phyloP scores from a whole-genome alignment of 2,329 filamentous ascomycete species.

The Aureobasidium subglaciale region DNA sequence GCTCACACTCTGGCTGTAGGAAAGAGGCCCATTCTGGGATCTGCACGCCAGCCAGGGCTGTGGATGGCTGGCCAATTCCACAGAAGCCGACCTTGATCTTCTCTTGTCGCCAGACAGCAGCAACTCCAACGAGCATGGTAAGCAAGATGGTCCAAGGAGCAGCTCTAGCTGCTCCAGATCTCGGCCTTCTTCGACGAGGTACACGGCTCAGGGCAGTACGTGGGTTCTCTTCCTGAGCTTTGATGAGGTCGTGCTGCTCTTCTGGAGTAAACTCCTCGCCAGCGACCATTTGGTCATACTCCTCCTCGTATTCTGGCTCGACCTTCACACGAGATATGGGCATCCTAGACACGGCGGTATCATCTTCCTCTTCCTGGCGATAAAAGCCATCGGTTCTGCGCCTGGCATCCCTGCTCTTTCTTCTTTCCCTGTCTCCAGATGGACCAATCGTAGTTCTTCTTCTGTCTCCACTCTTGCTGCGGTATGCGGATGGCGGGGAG shows the following conservation, averaged over 20 bases:
- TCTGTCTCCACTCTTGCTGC: conserved; percentile 37
- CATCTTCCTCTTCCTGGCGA: conserved; percentile 47
- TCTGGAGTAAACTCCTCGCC: conserved; percentile 94
- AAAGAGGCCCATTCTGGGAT: conserved; percentile 67
- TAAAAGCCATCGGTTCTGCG: conserved; percentile 37
- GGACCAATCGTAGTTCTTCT: conserved; percentile 46
- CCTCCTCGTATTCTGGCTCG: conserved; percentile 21
- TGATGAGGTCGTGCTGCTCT: conserved; percentile 71
- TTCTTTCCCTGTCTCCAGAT: conserved; percentile 32
- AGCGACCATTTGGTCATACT: conserved; percentile 46
- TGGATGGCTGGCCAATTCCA: conserved; percentile 63
- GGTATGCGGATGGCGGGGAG: conserved; percentile 47
- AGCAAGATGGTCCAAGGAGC: conserved; percentile 66
- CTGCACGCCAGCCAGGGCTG: conserved; percentile 51
- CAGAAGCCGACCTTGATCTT: conserved; percentile 96
- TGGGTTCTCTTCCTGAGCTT: conserved; percentile 24
- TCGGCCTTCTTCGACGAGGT: conserved; percentile 8
- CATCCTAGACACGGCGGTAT: conserved; percentile 51
- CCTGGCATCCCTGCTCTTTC: conserved; percentile 36
- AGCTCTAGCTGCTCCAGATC: conserved; percentile 45
- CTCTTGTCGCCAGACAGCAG: conserved; percentile 82
- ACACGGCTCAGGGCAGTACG: not conserved
- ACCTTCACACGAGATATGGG: conserved; percentile 39
- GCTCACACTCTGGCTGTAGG: conserved; percentile 75
- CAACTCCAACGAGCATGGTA: conserved; percentile 64